Percentiles rank a stretch among this genome's conserved stretches.
phyloP scores from a whole-genome alignment of 106 monocot genomes.

The Xerophyta viscosa region DNA sequence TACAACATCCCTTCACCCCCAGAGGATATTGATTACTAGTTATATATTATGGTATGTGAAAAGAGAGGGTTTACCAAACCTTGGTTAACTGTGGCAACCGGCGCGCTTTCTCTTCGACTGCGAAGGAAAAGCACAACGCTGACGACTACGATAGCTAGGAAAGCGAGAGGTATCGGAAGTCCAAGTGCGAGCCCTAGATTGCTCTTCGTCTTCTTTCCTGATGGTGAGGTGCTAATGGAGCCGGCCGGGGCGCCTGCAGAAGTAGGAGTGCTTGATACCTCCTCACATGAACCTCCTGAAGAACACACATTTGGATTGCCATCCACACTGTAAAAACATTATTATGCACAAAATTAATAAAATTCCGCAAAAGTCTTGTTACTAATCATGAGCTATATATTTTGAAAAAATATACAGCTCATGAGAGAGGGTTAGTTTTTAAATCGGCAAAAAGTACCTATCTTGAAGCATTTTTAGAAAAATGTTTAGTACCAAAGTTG shows the following conservation, averaged over 20 bases:
- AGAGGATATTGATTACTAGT: no score
- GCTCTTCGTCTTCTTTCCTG: background rate
- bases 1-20: no score
- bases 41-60: no score
- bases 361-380: no score
- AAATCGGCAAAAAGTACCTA: no score
- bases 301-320: constrained; percentile 17
- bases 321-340: background rate
- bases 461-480: no score
- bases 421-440: no score
- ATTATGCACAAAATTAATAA: background rate
- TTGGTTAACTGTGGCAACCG: background rate
- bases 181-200: constrained; percentile 4
- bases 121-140: background rate
- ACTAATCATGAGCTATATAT: background rate
- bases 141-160: background rate
- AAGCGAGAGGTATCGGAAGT: background rate
- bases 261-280: background rate
- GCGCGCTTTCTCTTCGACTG: background rate
- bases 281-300: constrained; percentile 9
- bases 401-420: no score
- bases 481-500: no score
- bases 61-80: no score
- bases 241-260: background rate
- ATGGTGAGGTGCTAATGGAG: background rate